phyloP scores from a whole-genome alignment of 305 asterid genomes.

The Petunia hybrid region DNA sequence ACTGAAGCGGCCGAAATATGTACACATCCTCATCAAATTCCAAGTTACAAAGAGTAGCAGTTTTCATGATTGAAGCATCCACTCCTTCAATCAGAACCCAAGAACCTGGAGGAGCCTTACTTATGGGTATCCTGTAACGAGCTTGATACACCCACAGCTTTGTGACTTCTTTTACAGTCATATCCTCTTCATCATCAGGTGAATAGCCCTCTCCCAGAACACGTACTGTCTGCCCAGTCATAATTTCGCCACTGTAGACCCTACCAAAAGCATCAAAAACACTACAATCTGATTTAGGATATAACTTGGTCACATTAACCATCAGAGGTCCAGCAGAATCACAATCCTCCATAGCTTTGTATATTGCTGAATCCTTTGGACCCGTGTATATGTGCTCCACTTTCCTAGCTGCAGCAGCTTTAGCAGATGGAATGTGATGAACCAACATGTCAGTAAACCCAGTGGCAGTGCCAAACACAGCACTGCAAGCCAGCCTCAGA shows the following conservation, averaged over 20 bases:
- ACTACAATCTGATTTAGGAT: conserved; percentile 95
- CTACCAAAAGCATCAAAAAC: conserved; percentile 98
- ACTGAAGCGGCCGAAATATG: conserved; percentile 91
- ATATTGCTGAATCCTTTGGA: conserved; percentile 75
- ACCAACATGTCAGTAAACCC: conserved; percentile 99
- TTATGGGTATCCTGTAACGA: conserved; percentile 93
- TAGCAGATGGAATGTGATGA: conserved; percentile 96
- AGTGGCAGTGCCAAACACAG: conserved; percentile 94
- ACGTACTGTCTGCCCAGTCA: conserved; percentile 89
- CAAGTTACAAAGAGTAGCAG: conserved; percentile 89
- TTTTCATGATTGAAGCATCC: conserved; percentile 99
- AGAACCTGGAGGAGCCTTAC: conserved; percentile 98
- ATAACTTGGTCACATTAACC: conserved; percentile 92
- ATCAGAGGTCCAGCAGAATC: conserved; percentile 91
- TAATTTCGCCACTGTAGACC: conserved; percentile 93
- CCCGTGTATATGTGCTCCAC: conserved; percentile 92
- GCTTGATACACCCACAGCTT: conserved; percentile 98
- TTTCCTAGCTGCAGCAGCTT: conserved; percentile 82
- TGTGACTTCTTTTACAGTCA: conserved; percentile 96
- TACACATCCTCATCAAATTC: conserved; percentile 83
- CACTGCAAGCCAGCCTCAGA: conserved; percentile 88
- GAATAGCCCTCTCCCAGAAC: conserved; percentile 99
- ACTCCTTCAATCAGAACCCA: conserved; percentile 99
- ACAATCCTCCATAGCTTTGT: conserved; percentile 82
- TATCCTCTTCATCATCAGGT: conserved; percentile 98